Evolutionary conservation across 441 rosid species (phyloP).

Genomic region (Corymbia calophylla): DNA sequence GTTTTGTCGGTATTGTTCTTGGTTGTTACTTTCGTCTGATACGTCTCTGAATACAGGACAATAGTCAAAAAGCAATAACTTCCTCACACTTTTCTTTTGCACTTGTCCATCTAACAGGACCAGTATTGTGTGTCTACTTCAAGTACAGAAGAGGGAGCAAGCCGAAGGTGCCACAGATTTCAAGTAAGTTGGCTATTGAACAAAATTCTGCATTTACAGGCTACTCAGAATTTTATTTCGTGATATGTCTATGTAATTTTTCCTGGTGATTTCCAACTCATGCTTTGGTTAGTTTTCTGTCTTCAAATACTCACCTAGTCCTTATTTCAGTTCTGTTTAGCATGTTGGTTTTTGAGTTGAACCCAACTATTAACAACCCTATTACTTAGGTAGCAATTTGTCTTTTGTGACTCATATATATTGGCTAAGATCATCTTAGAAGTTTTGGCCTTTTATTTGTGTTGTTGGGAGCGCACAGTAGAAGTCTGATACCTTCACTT

Average conservation of each 20-base stretch:
- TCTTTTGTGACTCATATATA: not conserved
- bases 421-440: not conserved
- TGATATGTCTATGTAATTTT: not conserved
- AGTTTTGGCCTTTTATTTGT: not conserved
- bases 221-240: not conserved
- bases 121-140: slow-evolving; percentile 57
- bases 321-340: not conserved
- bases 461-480: too few relatives aligned
- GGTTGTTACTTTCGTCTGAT: not conserved
- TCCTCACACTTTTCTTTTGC: not conserved
- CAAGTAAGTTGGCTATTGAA: slow-evolving; percentile 42
- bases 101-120: slow-evolving; percentile 40
- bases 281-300: not conserved
- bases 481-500: too few relatives aligned
- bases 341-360: not conserved
- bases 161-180: slow-evolving; percentile 55
- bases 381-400: not conserved
- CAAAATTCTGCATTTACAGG: not conserved
- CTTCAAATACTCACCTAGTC: not conserved
- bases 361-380: not conserved
- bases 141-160: slow-evolving; percentile 40
- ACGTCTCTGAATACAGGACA: not conserved
- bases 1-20: not conserved
- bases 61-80: not conserved
- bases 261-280: not conserved